These are phyloP conservation scores for Leccinum pellstonianum DNA, from an alignment of 768 basidiomycete genomes.

Conservation along the genomic window DNA sequence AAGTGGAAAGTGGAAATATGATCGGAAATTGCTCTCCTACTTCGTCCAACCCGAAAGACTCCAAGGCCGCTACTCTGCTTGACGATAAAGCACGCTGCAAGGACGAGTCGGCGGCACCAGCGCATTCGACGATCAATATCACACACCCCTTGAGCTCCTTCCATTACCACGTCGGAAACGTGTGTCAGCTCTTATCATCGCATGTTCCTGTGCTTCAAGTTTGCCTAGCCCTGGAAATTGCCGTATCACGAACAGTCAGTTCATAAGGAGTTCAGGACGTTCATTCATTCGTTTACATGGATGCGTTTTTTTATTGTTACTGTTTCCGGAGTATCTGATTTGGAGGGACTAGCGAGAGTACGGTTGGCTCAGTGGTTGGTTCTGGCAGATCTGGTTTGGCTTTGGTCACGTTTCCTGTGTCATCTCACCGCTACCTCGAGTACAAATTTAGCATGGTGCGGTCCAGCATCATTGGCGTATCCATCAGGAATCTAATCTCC, in stretches of 20 bases:
- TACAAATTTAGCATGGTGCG: slow-evolving; percentile 73
- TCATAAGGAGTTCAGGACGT: slow-evolving; percentile 64
- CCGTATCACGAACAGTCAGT: slow-evolving; percentile 68
- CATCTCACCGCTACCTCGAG: slow-evolving; percentile 67
- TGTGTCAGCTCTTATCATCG: slow-evolving; percentile 20
- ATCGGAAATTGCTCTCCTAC: slow-evolving; percentile 49
- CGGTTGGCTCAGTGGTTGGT: slow-evolving; percentile 68
- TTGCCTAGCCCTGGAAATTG: slow-evolving; percentile 55
- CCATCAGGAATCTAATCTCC: background rate
- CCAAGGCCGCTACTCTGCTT: slow-evolving; percentile 38
- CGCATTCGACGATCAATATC: slow-evolving; percentile 44
- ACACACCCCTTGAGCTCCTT: slow-evolving; percentile 58
- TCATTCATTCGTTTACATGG: slow-evolving; percentile 66
- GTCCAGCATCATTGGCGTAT: slow-evolving; percentile 14
- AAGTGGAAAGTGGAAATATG: slow-evolving; percentile 60
- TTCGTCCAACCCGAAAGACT: slow-evolving; percentile 33
- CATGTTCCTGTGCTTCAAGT: background rate
- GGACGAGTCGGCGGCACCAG: slow-evolving; percentile 10
- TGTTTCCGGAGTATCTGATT: background rate
- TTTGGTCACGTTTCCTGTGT: slow-evolving; percentile 55
- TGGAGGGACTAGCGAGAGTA: slow-evolving; percentile 32
- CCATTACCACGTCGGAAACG: slow-evolving; percentile 57
- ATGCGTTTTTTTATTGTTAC: slow-evolving; percentile 23
- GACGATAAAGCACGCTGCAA: slow-evolving; percentile 41
- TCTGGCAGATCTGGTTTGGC: slow-evolving; percentile 75